phyloP scores from a whole-genome alignment of 768 basidiomycete genomes.

The Botryobasidium botryosum region DNA sequence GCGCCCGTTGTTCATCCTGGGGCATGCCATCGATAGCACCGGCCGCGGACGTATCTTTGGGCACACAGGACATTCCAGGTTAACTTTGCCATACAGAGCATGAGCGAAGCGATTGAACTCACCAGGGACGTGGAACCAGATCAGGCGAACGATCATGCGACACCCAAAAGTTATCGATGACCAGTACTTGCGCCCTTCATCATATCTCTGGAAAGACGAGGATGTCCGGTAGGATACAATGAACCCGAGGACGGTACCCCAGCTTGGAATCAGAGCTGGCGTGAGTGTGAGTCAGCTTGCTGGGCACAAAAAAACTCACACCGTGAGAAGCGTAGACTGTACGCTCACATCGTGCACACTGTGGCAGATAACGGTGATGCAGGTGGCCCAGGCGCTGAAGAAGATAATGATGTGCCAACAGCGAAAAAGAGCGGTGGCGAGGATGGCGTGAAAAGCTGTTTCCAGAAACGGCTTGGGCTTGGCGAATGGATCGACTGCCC shows the following conservation, averaged over 20 bases:
- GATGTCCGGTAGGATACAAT: slow-evolving; percentile 32
- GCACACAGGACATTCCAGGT: background rate
- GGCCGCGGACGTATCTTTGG: slow-evolving; percentile 15
- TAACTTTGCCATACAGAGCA: background rate
- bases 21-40: slow-evolving; percentile 16
- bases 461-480: slow-evolving; percentile 12
- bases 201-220: slow-evolving; percentile 26
- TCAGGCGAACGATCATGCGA: slow-evolving; percentile 21
- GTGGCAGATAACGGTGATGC: slow-evolving; percentile 32
- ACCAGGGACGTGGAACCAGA: slow-evolving; percentile 57
- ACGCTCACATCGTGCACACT: slow-evolving; percentile 28
- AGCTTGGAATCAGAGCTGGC: slow-evolving; percentile 20
- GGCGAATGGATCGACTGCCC: slow-evolving; percentile 15
- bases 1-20: slow-evolving; percentile 25
- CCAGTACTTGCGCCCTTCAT: slow-evolving; percentile 54
- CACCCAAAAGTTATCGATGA: slow-evolving; percentile 35
- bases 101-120: slow-evolving; percentile 9
- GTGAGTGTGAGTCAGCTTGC: slow-evolving; percentile 16
- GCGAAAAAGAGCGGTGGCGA: slow-evolving; percentile 30
- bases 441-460: slow-evolving; percentile 27
- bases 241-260: slow-evolving; percentile 57
- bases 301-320: slow-evolving; percentile 27
- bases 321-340: slow-evolving; percentile 43
- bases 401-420: slow-evolving; percentile 56
- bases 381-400: slow-evolving; percentile 44